phyloP scores from a whole-genome alignment of 257 asterid species.

The Thymus mandschuricus region DNA sequence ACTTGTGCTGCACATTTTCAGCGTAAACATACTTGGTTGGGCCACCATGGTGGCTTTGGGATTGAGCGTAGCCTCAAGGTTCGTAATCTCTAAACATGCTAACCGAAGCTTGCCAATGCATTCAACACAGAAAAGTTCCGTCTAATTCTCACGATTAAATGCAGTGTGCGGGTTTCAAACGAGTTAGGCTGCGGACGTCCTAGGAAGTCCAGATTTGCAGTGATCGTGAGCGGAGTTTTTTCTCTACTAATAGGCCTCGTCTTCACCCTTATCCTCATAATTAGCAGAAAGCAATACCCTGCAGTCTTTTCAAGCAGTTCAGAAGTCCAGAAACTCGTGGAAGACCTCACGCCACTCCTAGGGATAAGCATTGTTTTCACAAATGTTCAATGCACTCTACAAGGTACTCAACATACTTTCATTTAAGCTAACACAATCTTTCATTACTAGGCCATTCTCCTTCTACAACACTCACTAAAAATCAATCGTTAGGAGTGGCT shows the following conservation, averaged over 20 bases:
- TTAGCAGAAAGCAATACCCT: slow-evolving; percentile 41
- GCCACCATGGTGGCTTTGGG: slow-evolving; percentile 46
- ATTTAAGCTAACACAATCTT: no score
- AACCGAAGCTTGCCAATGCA: neutral
- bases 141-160: neutral
- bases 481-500: slow-evolving; percentile 44
- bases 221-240: slow-evolving; percentile 39
- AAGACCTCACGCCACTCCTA: slow-evolving; percentile 54
- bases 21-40: slow-evolving; percentile 52
- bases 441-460: no score
- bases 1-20: slow-evolving; percentile 23
- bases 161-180: slow-evolving; percentile 63
- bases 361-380: slow-evolving; percentile 47
- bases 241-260: slow-evolving; percentile 42
- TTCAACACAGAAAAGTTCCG: neutral
- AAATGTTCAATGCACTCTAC: slow-evolving; percentile 48
- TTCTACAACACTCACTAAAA: neutral
- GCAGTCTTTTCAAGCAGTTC: slow-evolving; percentile 41
- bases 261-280: slow-evolving; percentile 36
- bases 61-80: slow-evolving; percentile 56
- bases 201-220: slow-evolving; percentile 45
- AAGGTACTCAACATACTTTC: slow-evolving; percentile 36
- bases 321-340: slow-evolving; percentile 42
- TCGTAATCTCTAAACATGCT: neutral
- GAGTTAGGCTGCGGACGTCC: slow-evolving; percentile 55